phyloP scores from a whole-genome alignment of 495 filamentous ascomycete genomes.

The Penicillium fimorum region DNA sequence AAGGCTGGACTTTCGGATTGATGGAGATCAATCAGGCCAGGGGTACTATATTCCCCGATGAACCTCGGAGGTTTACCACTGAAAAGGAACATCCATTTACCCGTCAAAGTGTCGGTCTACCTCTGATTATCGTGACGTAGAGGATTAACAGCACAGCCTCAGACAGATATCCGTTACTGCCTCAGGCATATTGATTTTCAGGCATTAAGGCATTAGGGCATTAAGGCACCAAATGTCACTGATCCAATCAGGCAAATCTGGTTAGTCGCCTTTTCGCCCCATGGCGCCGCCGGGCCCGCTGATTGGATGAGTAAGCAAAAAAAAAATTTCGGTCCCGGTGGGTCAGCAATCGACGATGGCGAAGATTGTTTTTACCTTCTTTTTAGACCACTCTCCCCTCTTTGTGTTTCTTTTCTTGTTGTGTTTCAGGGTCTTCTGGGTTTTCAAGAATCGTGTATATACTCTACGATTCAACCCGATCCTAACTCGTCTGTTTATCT shows the following conservation, averaged over 20 bases:
- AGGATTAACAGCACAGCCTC: too few relatives aligned
- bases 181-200: not conserved
- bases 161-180: not conserved
- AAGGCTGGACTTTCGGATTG: not conserved
- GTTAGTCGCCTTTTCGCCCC: not conserved
- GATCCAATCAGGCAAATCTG: conserved; percentile 3
- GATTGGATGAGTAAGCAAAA: conserved; percentile 11
- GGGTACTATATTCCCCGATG: not conserved
- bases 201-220: not conserved
- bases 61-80: not conserved
- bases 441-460: conserved; percentile 10
- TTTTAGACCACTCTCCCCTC: conserved; percentile 14
- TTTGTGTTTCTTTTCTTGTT: conserved; percentile 20
- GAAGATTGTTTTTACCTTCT: conserved; percentile 4
- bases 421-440: conserved; percentile 10
- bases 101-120: not conserved
- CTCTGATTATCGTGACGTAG: conserved; percentile 2
- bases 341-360: conserved; percentile 17
- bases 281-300: conserved; percentile 3
- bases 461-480: conserved; percentile 4
- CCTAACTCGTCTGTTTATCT: conserved; percentile 8
- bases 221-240: not conserved
- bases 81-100: conserved; percentile 4
- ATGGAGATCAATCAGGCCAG: not conserved
- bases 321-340: conserved; percentile 18